phyloP scores from a whole-genome alignment of 2,329 filamentous ascomycete species.

The Alternaria dauci region DNA sequence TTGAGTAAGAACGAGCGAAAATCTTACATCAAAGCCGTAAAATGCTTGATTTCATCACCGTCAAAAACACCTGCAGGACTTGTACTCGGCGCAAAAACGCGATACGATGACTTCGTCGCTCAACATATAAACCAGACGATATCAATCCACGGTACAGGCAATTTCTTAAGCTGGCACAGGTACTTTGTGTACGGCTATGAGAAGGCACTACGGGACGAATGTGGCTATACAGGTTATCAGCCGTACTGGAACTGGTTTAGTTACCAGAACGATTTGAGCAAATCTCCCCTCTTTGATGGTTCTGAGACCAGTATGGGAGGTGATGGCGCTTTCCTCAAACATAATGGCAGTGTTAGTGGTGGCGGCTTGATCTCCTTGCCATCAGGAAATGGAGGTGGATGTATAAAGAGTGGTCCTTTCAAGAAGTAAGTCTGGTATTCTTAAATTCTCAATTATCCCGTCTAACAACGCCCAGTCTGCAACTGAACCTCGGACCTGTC shows the following conservation, averaged over 20 bases:
- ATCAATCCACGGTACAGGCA: constrained; percentile 29
- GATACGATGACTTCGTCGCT: constrained; percentile 41
- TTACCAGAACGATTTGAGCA: constrained; percentile 37
- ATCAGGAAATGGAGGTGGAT: constrained; percentile 33
- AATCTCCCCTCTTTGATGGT: constrained; percentile 38
- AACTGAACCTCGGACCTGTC: constrained; percentile 36
- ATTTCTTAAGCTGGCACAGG: constrained; percentile 48
- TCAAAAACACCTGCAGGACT: constrained; percentile 21
- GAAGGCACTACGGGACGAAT: constrained; percentile 49
- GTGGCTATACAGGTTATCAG: constrained; percentile 46
- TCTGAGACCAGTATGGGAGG: constrained; percentile 48
- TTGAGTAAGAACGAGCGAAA: constrained; percentile 19
- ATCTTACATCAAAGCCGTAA: constrained; percentile 30
- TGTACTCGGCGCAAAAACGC: constrained; percentile 32
- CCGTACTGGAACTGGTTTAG: constrained; percentile 61
- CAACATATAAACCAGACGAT: constrained; percentile 33
- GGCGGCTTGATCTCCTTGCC: constrained; percentile 21
- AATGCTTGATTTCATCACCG: constrained; percentile 27
- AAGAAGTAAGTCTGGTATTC: constrained; percentile 32
- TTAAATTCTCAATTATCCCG: background rate
- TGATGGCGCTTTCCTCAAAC: constrained; percentile 21
- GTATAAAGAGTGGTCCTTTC: constrained; percentile 33
- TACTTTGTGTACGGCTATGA: constrained; percentile 50
- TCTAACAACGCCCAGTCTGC: constrained; percentile 11
- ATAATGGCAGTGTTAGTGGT: constrained; percentile 23